A percentile compares a stretch with the other conserved stretches of the same genome.
phyloP scores from a whole-genome alignment of 2,329 filamentous ascomycete species.

The Aspergillus pseudonomiae region DNA sequence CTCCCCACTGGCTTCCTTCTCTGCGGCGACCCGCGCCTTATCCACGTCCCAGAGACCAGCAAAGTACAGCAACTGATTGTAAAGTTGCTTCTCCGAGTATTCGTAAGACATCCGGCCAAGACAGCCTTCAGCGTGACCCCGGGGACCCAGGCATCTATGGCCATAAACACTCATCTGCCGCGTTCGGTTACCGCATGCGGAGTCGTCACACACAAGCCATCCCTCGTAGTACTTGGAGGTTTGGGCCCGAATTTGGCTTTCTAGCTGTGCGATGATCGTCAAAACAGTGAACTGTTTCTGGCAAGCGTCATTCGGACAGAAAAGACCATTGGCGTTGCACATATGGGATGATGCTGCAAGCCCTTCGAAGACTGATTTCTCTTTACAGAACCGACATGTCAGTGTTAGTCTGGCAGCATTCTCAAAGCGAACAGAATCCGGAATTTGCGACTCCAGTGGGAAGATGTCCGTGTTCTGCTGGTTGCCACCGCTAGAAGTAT shows the following conservation, averaged over 20 bases:
- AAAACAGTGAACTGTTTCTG: slow-evolving; percentile 67
- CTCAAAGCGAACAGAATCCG: slow-evolving; percentile 85
- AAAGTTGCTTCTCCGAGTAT: slow-evolving; percentile 83
- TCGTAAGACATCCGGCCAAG: slow-evolving; percentile 86
- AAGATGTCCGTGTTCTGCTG: slow-evolving; percentile 72
- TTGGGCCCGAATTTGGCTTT: slow-evolving; percentile 76
- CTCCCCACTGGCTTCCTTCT: slow-evolving; percentile 53
- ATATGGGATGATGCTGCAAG: slow-evolving; percentile 61
- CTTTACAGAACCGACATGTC: slow-evolving; percentile 79
- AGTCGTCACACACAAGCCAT: slow-evolving; percentile 88
- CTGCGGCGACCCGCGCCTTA: slow-evolving; percentile 64
- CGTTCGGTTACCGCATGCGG: slow-evolving; percentile 82
- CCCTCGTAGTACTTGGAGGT: slow-evolving; percentile 88
- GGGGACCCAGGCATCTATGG: slow-evolving; percentile 82
- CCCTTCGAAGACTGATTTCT: slow-evolving; percentile 74
- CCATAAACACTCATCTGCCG: slow-evolving; percentile 94
- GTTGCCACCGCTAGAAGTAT: slow-evolving; percentile 56
- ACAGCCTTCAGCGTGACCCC: slow-evolving; percentile 81
- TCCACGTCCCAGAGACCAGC: slow-evolving; percentile 86
- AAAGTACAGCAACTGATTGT: slow-evolving; percentile 93
- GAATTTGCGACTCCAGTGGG: slow-evolving; percentile 90
- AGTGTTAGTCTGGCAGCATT: slow-evolving; percentile 76
- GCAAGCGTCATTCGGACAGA: slow-evolving; percentile 69
- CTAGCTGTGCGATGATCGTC: slow-evolving; percentile 81
- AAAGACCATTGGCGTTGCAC: slow-evolving; percentile 73